Base-by-base conservation (phyloP, 768 basidiomycete genomes). In the Epithele typhae region DNA sequence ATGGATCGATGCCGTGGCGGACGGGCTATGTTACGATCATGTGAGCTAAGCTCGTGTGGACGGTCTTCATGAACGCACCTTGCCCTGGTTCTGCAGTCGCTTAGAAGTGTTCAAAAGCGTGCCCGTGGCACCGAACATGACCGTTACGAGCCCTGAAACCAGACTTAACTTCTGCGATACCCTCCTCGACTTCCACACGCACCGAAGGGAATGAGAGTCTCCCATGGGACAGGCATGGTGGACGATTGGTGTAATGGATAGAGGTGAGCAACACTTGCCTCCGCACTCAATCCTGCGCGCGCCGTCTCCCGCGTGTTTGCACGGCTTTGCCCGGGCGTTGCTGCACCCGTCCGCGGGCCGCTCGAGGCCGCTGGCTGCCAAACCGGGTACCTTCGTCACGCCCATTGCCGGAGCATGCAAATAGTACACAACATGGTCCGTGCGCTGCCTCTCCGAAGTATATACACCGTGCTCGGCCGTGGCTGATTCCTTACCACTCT, bases 141-240 rank as follows among this genome's bases (percentile, higher is more conserved):
- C 74, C 47, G 90, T 90, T 50, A 95, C 59, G 48, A 95, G 81
- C 68, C 82, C 91, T 94, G 30, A 21, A n/a, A n/a, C n/a, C 27
- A 10, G 14, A 8, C 2, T 37, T 4, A n/a, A 43, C 21, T 40
- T 25, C 9, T 35, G 18, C 12, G 27, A 30, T 7, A 30, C 27
- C 7, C 27, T 30, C 27, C 14, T 30, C 8, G 14, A 30, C 8
- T 7, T 30, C 8, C 27, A 30, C 8, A 25, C 42, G 21, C 51
- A 93, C 94, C 94, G 61, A 94, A 93, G 38, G 94, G 94, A 73
- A 98, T 89, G 58, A 97, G 78, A 42, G 94, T 92, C 73, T 98
- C 93, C 86, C 89, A 97, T 56, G 93, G 94, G 58, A 96, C 85
- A 46, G 94, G 94, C 94, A 95, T 95, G 57, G 54, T 74, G 14